These are phyloP conservation scores for Botrytis tulipae DNA, from an alignment of 2,329 filamentous ascomycete species.

Conservation along the genomic window DNA sequence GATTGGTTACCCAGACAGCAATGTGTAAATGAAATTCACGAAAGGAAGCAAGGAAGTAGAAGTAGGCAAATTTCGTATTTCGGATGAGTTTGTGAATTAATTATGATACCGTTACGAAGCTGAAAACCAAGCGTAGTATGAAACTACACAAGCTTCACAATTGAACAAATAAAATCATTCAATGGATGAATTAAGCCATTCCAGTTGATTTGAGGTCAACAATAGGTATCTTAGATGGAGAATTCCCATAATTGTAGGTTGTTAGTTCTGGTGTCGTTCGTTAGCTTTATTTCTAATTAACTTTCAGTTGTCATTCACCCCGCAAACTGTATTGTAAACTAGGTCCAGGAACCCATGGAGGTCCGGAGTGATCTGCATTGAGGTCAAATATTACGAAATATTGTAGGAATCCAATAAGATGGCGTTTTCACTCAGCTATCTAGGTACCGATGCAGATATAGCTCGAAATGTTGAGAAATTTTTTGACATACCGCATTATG, in stretches of 20 bases:
- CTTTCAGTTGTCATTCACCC: not conserved
- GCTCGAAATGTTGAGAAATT: not conserved
- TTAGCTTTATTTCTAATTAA: not conserved
- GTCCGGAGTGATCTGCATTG: not conserved
- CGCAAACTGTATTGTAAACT: not conserved
- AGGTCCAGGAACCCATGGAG: not conserved
- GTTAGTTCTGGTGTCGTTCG: not conserved
- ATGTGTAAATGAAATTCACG: constrained; percentile 1
- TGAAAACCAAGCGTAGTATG: not conserved
- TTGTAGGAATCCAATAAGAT: not conserved
- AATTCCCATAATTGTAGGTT: not conserved
- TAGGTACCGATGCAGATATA: not conserved
- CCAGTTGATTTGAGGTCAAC: not conserved
- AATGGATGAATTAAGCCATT: not conserved
- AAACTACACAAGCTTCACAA: not conserved
- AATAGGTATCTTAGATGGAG: not conserved
- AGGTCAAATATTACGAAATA: not conserved
- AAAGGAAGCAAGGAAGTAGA: constrained; percentile 4
- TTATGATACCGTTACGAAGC: not conserved
- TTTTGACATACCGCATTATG: not conserved
- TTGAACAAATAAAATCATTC: not conserved
- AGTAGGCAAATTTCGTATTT: not conserved
- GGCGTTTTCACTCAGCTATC: not conserved
- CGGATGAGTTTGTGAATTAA: not conserved
- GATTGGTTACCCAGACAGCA: not conserved